Evolutionary conservation across 768 basidiomycete species (phyloP).

Genomic region (Psilocybe sp.): DNA sequence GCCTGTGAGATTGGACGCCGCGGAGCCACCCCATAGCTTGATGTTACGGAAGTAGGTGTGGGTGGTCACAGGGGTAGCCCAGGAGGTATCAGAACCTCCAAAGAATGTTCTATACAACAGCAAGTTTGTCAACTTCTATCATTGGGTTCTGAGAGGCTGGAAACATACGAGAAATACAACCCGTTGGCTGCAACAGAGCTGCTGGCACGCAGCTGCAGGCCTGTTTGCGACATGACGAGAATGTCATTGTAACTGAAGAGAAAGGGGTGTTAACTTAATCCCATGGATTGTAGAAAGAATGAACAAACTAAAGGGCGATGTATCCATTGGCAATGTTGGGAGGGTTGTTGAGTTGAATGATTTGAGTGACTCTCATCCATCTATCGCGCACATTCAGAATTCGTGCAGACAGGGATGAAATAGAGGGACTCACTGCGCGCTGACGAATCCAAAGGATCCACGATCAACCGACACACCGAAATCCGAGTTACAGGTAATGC

Average conservation of each 20-base stretch:
- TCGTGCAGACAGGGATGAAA: neutral
- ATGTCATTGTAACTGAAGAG: conserved; percentile 65
- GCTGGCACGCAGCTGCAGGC: conserved; percentile 62
- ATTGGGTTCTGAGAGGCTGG: neutral
- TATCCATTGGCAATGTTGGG: conserved; percentile 71
- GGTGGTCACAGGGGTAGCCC: conserved; percentile 67
- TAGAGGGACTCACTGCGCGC: conserved; percentile 51
- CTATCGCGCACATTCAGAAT: conserved; percentile 25
- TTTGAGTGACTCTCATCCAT: conserved; percentile 71
- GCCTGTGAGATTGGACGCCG: conserved; percentile 46
- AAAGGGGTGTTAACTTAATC: neutral
- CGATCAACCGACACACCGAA: conserved; percentile 77
- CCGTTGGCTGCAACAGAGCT: conserved; percentile 57
- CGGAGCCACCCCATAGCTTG: conserved; percentile 55
- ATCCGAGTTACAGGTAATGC: conserved; percentile 66
- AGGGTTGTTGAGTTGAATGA: conserved; percentile 77
- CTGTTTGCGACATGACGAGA: conserved; percentile 53
- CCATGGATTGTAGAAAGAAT: neutral
- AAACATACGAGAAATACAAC: conserved; percentile 72
- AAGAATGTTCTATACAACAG: conserved; percentile 64
- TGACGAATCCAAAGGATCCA: conserved; percentile 58
- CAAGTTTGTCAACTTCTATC: conserved; percentile 2
- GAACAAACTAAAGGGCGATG: conserved; percentile 62
- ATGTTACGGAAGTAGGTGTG: conserved; percentile 80
- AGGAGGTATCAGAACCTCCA: conserved; percentile 71